phyloP scores from a whole-genome alignment of 441 rosid genomes.

The Syzygium syzygioides region DNA sequence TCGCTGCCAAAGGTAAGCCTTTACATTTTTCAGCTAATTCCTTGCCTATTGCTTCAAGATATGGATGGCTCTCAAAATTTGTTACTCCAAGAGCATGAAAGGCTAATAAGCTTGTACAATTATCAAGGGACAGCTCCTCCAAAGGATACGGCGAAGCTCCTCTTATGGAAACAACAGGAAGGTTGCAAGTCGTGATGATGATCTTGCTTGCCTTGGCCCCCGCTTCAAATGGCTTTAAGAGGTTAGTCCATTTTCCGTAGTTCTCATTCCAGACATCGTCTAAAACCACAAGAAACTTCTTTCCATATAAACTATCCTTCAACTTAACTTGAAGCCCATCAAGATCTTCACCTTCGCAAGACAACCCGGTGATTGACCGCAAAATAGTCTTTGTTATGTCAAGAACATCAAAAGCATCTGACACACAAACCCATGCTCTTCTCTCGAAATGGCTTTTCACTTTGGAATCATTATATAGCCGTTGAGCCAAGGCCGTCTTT shows the following conservation, averaged over 20 bases:
- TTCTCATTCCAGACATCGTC: neutral
- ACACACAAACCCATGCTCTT: neutral
- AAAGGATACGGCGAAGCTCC: neutral
- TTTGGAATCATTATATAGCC: accelerated
- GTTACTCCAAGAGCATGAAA: accelerated
- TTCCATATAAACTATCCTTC: accelerated
- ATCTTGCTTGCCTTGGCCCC: neutral
- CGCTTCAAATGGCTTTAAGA: neutral
- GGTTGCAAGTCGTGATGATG: neutral
- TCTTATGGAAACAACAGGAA: accelerated
- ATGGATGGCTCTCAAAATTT: accelerated
- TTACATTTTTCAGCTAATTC: neutral
- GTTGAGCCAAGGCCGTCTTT: accelerated
- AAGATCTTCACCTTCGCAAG: accelerated
- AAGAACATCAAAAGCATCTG: neutral
- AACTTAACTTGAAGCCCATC: neutral
- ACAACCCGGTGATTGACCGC: accelerated
- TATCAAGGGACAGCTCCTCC: accelerated
- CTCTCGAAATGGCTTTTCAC: accelerated
- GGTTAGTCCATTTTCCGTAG: accelerated
- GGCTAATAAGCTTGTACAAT: neutral
- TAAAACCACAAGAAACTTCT: neutral
- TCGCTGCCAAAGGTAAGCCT: neutral
- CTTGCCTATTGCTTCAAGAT: accelerated
- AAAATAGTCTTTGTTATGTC: neutral